Evolutionary conservation across 257 asterid species (phyloP), one percentile per base, ranked within the genome.

Genomic region (Nicotiana undulata): DNA sequence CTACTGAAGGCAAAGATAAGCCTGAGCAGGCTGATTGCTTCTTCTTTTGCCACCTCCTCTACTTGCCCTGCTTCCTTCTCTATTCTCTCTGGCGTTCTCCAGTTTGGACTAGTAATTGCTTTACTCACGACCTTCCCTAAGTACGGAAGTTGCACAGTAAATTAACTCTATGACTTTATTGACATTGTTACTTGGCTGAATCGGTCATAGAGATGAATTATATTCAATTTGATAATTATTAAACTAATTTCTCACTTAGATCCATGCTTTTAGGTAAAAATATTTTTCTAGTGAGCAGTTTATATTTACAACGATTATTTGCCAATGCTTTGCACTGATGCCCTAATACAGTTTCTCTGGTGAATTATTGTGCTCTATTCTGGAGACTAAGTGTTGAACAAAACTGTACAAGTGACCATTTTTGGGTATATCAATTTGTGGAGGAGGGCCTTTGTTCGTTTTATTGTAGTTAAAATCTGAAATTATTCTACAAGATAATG

Each of bases 1-100:
- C 83, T 40, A 37, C 87, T 79, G 76, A 75, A 84, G 86, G 17
- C 56, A 75, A 75, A 58, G 85, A 88, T 77, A 88, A 85, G 72
- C 86, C 87, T 24, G 91, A 87, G 83, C 77, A 91, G 56, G 86
- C 91, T 34, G 5, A 34, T 34, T 5, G 6, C 44, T 34, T 63
- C 22, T 29, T 9, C 16, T 16, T 64, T 64, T 3, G 40, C 44
- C 15, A 64, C 72, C 46, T 64, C 13, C 31, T 64, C 22, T 13
- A 31, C 31, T 31, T 64, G 7, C 32, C 46, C 72, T 29, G 24
- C 46, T 64, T 64, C 72, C 15, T 16, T 29, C 10, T 64, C 44
- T 28, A 28, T 63, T 28, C 3, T 63, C 68, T 63, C 44, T 29
- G 22, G 46, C 6, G 72, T 63, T 63, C 72, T 64, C 46, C 72